A percentile compares a stretch with the other conserved stretches of the same genome.
Evolutionary conservation across 2,329 filamentous ascomycete species (phyloP).

Genomic region (Fusarium devonianum): DNA sequence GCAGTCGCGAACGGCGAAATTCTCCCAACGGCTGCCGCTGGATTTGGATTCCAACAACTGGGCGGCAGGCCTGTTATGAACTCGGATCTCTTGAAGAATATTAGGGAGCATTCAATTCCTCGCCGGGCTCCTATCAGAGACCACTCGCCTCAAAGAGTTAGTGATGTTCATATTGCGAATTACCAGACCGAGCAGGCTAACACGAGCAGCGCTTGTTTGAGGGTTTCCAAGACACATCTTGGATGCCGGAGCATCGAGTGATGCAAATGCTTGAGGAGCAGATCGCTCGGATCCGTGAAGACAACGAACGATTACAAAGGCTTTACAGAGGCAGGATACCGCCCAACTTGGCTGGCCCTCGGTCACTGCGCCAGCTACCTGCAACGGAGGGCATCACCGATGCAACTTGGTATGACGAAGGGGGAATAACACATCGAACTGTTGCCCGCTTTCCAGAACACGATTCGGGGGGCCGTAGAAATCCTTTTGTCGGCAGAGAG

Average conservation of each 20-base stretch:
- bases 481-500: no score
- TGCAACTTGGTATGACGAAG: no score
- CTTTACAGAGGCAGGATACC: background rate
- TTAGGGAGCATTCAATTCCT: slow-evolving; percentile 52
- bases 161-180: no score
- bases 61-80: slow-evolving; percentile 54
- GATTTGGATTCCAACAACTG: slow-evolving; percentile 59
- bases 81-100: slow-evolving; percentile 47
- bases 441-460: no score
- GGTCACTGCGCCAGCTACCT: no score
- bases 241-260: slow-evolving; percentile 27
- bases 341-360: background rate
- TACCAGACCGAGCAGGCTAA: no score
- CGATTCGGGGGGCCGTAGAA: no score
- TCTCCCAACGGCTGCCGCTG: slow-evolving; percentile 56
- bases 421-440: no score
- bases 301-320: background rate
- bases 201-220: no score
- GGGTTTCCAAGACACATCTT: slow-evolving; percentile 17
- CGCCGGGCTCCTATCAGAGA: no score
- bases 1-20: slow-evolving; percentile 59
- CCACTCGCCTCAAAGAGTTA: slow-evolving; percentile 51
- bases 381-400: no score
- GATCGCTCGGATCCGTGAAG: slow-evolving; percentile 30
- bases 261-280: slow-evolving; percentile 42